Evolutionary conservation across 1,139 yeast genomes (phyloP).

Genomic region (Saccharomyces hybrid): DNA sequence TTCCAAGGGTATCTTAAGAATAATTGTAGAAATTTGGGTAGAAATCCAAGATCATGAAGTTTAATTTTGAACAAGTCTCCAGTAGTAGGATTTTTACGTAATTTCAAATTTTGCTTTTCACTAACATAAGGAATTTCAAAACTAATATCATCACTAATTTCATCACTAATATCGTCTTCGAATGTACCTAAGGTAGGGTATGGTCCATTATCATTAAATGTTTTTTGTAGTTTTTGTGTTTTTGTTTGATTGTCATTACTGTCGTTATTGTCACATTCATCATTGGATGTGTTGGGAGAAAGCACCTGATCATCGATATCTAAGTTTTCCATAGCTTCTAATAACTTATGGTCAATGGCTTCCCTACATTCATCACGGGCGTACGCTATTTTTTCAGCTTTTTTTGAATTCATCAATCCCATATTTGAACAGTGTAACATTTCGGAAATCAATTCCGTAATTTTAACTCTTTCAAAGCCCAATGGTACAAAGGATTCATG

Average conservation of each 20-base stretch:
- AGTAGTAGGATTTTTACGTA: slow-evolving; percentile 69
- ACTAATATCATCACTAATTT: slow-evolving; percentile 30
- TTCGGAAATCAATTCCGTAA: slow-evolving; percentile 92
- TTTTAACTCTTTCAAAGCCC: slow-evolving; percentile 91
- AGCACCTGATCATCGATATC: slow-evolving; percentile 18
- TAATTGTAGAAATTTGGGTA: slow-evolving; percentile 70
- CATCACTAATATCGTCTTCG: slow-evolving; percentile 15
- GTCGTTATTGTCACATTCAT: background rate
- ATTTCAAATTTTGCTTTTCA: slow-evolving; percentile 50
- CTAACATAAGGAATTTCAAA: slow-evolving; percentile 44
- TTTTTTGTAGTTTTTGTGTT: background rate
- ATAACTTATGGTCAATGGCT: slow-evolving; percentile 27
- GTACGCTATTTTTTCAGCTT: slow-evolving; percentile 69
- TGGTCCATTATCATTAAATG: slow-evolving; percentile 4
- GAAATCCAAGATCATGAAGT: slow-evolving; percentile 71
- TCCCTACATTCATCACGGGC: slow-evolving; percentile 69
- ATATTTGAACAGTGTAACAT: slow-evolving; percentile 92
- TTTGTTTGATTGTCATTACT: background rate
- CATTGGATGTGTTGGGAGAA: background rate
- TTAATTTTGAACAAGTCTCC: slow-evolving; percentile 89
- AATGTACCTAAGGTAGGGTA: slow-evolving; percentile 4
- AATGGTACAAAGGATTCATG: slow-evolving; percentile 53
- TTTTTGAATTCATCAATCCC: slow-evolving; percentile 82
- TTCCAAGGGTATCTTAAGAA: slow-evolving; percentile 96
- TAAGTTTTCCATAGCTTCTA: slow-evolving; percentile 33